These are phyloP conservation scores for Monosporascus ibericus DNA, from an alignment of 2,329 filamentous ascomycete species.

Conservation along the genomic window DNA sequence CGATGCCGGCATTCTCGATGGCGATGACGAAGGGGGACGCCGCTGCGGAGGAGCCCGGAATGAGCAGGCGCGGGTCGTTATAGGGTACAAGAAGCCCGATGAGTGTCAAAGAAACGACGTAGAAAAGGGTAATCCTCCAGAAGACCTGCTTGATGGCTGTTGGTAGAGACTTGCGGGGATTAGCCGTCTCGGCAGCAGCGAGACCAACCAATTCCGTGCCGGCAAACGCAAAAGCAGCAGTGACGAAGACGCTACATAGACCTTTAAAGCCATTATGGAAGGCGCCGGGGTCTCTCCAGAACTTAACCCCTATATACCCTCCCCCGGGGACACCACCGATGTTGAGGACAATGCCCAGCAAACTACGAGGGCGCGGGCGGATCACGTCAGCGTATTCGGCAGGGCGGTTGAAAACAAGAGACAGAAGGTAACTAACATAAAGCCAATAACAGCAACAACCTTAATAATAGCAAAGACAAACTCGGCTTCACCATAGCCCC, in stretches of 20 bases:
- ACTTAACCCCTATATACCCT: conserved; percentile 73
- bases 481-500: conserved; percentile 84
- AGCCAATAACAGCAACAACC: conserved; percentile 77
- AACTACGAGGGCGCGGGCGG: conserved; percentile 38
- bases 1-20: conserved; percentile 74
- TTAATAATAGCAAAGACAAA: conserved; percentile 86
- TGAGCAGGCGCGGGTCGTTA: conserved; percentile 57
- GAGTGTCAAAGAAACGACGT: conserved; percentile 73
- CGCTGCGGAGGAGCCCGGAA: conserved; percentile 51
- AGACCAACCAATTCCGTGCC: conserved; percentile 73
- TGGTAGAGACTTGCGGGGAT: conserved; percentile 74
- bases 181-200: conserved; percentile 71
- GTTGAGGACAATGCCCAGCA: conserved; percentile 81
- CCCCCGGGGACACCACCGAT: conserved; percentile 68
- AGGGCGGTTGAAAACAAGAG: too few relatives aligned
- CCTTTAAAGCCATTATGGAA: conserved; percentile 81
- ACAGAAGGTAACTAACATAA: conserved; percentile 56
- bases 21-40: conserved; percentile 93
- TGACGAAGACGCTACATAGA: conserved; percentile 72
- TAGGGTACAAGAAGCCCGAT: conserved; percentile 80
- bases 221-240: conserved; percentile 69
- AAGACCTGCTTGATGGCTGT: conserved; percentile 91
- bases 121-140: conserved; percentile 89
- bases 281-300: conserved; percentile 76
- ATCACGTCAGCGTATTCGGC: not conserved